Evolutionary conservation across 2,329 filamentous ascomycete species (phyloP), one percentile per base, ranked within the genome.

Genomic region (Verruconis gallopava): DNA sequence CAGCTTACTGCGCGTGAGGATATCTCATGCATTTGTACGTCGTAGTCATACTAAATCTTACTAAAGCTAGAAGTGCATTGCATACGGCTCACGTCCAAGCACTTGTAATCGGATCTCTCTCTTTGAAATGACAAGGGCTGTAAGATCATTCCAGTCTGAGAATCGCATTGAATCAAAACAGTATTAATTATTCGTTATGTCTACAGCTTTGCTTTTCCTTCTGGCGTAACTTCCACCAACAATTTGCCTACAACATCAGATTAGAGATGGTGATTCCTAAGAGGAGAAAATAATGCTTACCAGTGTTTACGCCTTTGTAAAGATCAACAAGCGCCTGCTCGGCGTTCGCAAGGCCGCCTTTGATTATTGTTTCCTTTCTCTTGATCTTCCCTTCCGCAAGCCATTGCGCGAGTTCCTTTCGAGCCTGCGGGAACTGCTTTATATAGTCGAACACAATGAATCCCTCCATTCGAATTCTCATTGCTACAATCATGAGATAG

Each of bases 381-480:
- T 82, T 75, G 48, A 88, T 59, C 62, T 60, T 83, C 38, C 82
- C 82, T 55, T 84, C 75, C 2, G 65, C 63, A n/a, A 85, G 55
- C 81, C 81, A 86, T 48, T 72, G 58, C 1, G 69, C 69, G 12
- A 86, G 62, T 50, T 85, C 68, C 53, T 70, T 64, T 49, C 71
- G 61, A 1, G 79, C 82, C 33, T 62, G 56, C 0, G 67, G 53
- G 54, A 72, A 81, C 52, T 79, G 67, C 40, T 70, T 62, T 3
- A 57, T 60, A 52, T 71, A 83, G 56, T 86, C 82, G 43, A 82
- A 73, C 38, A 85, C 72, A 47, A 86, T 79, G 60, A 88, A 86
- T 1, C 79, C 79, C 61, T 80, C 69, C 67, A 83, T 75, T 58
- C 60, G 54, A 33, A 77, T 71, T 46, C 73, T 61, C 66, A 73